A percentile compares a stretch with the other conserved stretches of the same genome.
Evolutionary conservation across 1,139 yeast genomes (phyloP).

Genomic region (Lodderomyces parapsilosis): DNA sequence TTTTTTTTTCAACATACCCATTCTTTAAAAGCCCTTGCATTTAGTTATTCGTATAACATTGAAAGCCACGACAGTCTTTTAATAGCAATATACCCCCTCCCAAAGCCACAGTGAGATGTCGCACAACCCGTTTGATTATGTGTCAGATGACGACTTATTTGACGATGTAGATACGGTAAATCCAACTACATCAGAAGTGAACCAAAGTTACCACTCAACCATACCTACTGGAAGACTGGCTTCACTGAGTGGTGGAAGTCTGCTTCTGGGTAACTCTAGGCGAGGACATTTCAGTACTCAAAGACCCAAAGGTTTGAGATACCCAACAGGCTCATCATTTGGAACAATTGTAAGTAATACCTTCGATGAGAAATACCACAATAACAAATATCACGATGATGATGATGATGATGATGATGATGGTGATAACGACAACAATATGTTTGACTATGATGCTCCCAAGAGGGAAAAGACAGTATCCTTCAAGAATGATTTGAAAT

Average conservation of each 20-base stretch:
- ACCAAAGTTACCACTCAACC: not conserved
- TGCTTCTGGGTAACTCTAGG: not conserved
- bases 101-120: too few species aligned
- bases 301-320: not conserved
- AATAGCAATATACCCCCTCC: too few species aligned
- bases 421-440: slow-evolving; percentile 6
- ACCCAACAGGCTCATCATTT: slow-evolving; percentile 3
- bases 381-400: too few species aligned
- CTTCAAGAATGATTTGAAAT: slow-evolving; percentile 30
- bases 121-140: slow-evolving; percentile 9
- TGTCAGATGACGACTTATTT: slow-evolving; percentile 13
- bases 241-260: not conserved
- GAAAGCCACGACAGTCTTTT: too few species aligned
- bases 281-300: not conserved
- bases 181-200: not conserved
- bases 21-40: too few species aligned
- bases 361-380: slow-evolving; percentile 13
- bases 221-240: not conserved
- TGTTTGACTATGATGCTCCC: slow-evolving; percentile 14
- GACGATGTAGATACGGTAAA: slow-evolving; percentile 10
- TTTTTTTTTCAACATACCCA: not conserved
- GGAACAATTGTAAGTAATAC: slow-evolving; percentile 3
- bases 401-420: slow-evolving; percentile 25
- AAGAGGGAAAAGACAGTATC: slow-evolving; percentile 30
- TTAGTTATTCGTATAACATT: too few species aligned